Evolutionary conservation across 495 filamentous ascomycete species (phyloP).

Genomic region (Talaromyces wortmannii): DNA sequence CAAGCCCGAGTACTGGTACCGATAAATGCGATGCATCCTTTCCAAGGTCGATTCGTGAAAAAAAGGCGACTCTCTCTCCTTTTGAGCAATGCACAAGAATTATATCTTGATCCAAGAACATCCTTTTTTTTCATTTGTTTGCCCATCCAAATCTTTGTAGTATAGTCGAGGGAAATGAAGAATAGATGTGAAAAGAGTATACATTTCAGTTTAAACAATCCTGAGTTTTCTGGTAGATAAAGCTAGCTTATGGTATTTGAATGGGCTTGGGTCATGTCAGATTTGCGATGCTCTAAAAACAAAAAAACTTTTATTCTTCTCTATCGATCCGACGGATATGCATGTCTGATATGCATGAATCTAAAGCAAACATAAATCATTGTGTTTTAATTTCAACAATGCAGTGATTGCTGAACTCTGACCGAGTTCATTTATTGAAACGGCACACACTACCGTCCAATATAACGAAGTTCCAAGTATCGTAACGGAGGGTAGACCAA

Average conservation of each 20-base stretch:
- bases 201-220: no score
- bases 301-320: no score
- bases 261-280: no score
- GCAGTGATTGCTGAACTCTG: no score
- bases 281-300: no score
- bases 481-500: conserved; percentile 44
- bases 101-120: not conserved
- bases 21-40: conserved; percentile 24
- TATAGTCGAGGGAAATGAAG: conserved; percentile 4
- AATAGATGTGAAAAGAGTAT: not conserved
- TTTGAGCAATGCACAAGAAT: not conserved
- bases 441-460: conserved; percentile 27
- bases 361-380: not conserved
- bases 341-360: no score
- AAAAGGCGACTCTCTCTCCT: not conserved
- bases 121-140: not conserved
- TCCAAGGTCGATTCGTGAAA: not conserved
- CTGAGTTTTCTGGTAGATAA: no score
- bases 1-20: conserved; percentile 83
- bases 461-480: conserved; percentile 36
- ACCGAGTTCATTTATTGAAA: no score
- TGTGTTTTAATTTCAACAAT: not conserved
- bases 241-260: no score
- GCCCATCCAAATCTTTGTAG: not conserved
- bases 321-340: no score